Percentiles rank a stretch among this genome's conserved stretches.
Evolutionary conservation across 331 rosid species (phyloP).

Genomic region (Malus hybrid): DNA sequence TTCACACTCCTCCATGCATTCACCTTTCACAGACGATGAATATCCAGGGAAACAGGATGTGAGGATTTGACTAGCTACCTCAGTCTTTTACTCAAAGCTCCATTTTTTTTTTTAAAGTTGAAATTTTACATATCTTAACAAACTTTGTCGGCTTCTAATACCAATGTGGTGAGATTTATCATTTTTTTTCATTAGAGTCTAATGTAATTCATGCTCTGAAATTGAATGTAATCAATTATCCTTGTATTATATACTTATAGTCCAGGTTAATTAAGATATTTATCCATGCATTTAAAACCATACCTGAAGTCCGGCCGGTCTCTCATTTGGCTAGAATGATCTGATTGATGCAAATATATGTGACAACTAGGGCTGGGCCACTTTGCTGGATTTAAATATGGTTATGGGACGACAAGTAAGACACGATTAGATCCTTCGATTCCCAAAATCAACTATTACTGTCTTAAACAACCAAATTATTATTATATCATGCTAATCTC

Average conservation of each 20-base stretch:
- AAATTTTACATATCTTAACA: background rate
- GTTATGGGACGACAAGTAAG: constrained; percentile 28
- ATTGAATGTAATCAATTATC: background rate
- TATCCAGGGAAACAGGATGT: no score
- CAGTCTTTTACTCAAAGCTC: no score
- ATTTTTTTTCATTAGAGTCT: background rate
- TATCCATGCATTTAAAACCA: constrained; percentile 24
- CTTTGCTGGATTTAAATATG: constrained; percentile 22
- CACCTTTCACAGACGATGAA: no score
- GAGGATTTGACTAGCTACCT: no score
- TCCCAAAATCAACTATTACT: background rate
- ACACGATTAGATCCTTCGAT: constrained; percentile 31
- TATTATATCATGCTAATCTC: background rate
- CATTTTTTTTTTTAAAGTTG: no score
- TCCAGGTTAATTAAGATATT: no score
- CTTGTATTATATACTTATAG: background rate
- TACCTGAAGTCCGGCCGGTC: constrained; percentile 27
- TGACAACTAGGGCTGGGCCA: constrained; percentile 11
- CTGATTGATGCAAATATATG: constrained; percentile 57
- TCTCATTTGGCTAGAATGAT: constrained; percentile 41
- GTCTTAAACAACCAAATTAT: background rate
- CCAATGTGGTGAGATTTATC: background rate
- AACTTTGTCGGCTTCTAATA: background rate
- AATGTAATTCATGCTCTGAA: background rate
- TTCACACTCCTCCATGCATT: no score